Evolutionary conservation across 306 rosid genomes (phyloP), one percentile per base, ranked within the genome.

Genomic region (Sicyos edulis): DNA sequence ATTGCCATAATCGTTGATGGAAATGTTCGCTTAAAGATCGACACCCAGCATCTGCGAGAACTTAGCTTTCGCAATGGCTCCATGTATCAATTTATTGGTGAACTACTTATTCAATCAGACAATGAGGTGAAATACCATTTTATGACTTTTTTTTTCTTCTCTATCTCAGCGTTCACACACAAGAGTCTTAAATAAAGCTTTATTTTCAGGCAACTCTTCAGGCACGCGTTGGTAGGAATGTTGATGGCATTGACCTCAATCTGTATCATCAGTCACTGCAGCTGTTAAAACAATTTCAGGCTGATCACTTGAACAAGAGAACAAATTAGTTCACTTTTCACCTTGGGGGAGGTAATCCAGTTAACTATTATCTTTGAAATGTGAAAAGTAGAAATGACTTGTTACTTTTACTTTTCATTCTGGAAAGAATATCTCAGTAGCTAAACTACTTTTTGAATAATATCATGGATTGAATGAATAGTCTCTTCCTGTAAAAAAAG

Each of bases 211-310:
- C 85, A 54, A 77, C 84, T 77, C 80, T 92, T 81, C 88, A 83
- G 76, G 95, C 95, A 17, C 92, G 90, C 22, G 88, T 87, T 8
- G 92, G 96, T 22, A 80, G 99, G 83, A 95, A 86, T 4, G 91
- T 95, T 20, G 89, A 91, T n/a, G 97, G 97, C 68, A 91, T 95
- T 22, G 96, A 91, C 83, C 88, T 95, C 78, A 79, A 82, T 80
- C 92, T 93, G 54, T 92, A 89, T 74, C 83, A 87, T 79, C 97
- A 87, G 58, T 83, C 97, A 45, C 44, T 91, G 78, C 91, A 68
- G 80, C 87, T 89, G 37, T 65, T 89, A 32, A 86, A 85, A 71
- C 89, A 86, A 57, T 93, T 91, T 81, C 91, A 87, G 76, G 89
- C 88, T 54, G 74, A 83, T 78, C 91, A 81, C 80, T 55, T 78